Evolutionary conservation across 2,329 filamentous ascomycete species (phyloP), one percentile per base, ranked within the genome.

Genomic region (Tolypocladium cylindrosporum): DNA sequence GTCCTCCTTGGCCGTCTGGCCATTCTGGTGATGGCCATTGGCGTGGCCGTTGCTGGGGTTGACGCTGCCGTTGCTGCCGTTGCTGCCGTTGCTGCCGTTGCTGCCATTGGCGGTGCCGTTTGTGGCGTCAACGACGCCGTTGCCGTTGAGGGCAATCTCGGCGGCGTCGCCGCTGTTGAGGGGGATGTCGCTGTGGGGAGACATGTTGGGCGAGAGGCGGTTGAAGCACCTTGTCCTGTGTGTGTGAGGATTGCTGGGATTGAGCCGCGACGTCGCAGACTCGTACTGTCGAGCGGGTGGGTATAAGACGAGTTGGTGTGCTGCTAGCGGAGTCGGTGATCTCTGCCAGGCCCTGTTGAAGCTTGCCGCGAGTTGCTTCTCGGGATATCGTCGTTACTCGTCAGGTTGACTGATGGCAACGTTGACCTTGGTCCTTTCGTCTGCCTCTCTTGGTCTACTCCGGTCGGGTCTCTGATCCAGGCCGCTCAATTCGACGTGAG

Each of bases 121-220:
- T 24, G 36, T 31, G 52, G 52, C 52, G 52, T 41, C 52, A 10
- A 43, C 53, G 39, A 55, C 55, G 50, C 55, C 61, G 48, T 58
- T 60, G 42, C 60, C 56, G 21, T 56, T 56, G 40, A 59, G 50
- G 24, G 59, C 61, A 7, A 43, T 42, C 34, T 59, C 60, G 59
- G 61, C 60, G 55, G 63, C 60, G 58, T 68, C 67, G 45, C 60
- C 61, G 62, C 68, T 64, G 55, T 64, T 65, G 57, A 69, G 62
- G 53, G 64, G 62, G 54, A 70, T 60, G 53, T 73, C 71, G 61
- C 70, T 70, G 60, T 73, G 71, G 57, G 71, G 70, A 51, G 71
- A 67, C 72, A 74, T 74, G 27, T 7, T 41, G 31, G 54, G 27
- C 7, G 51, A 45, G n/a, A 19, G 10, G 56, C 21, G 43, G 19